Percentiles rank a stretch among this genome's conserved stretches.
These are phyloP conservation scores for Hura crepitans DNA, from an alignment of 441 rosid species.

Conservation along the genomic window DNA sequence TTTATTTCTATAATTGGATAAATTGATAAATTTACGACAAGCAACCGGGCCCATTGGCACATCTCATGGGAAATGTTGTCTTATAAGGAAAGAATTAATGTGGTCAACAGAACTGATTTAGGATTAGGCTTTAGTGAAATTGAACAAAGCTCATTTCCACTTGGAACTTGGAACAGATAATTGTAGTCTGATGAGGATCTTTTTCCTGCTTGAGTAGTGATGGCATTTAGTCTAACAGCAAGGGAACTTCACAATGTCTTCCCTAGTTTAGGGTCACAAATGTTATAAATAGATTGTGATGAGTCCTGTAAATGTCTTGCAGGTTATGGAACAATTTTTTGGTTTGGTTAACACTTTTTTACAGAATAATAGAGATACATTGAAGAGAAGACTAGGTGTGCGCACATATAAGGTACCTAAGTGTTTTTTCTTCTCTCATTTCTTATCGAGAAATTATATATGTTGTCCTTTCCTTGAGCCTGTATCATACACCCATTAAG, in stretches of 20 bases:
- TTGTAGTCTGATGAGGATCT: neutral
- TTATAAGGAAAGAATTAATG: neutral
- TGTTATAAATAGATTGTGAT: neutral
- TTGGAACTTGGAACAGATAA: neutral
- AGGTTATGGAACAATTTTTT: slow-evolving; percentile 99
- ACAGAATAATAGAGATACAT: slow-evolving; percentile 73
- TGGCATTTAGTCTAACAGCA: neutral
- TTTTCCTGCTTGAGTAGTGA: neutral
- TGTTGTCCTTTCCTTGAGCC: neutral
- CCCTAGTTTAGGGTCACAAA: neutral
- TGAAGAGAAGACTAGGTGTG: slow-evolving; percentile 86
- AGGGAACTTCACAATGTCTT: neutral
- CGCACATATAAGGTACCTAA: slow-evolving; percentile 85
- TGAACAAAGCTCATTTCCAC: neutral
- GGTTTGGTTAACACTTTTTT: slow-evolving; percentile 90
- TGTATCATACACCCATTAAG: neutral
- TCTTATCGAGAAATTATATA: neutral
- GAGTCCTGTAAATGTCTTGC: slow-evolving; percentile 28
- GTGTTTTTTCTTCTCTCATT: neutral
- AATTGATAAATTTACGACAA: neutral
- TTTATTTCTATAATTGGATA: neutral
- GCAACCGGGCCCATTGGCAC: neutral
- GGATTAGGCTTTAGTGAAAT: neutral
- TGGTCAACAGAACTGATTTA: neutral
- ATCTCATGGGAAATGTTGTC: too few species aligned